Evolutionary conservation across 164 flowering plant genomes (phyloP), one percentile per base, ranked within the genome.

Genomic region (Hamamelis virginiana): DNA sequence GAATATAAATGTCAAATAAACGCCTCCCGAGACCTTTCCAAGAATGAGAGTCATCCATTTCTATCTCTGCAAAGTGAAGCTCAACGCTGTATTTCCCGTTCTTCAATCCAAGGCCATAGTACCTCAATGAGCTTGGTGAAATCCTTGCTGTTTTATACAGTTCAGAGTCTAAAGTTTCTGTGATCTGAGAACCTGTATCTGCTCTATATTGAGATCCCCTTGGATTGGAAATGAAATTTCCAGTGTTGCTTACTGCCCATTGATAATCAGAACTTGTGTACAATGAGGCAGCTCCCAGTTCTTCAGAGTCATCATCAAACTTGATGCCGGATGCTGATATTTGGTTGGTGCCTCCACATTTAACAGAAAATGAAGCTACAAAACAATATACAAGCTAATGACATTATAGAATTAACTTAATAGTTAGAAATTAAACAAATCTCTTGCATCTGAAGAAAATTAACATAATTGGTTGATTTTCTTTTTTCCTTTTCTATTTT

Each of bases 1-100:
- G 90, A 53, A 86, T 81, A 70, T 82, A 82, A 21, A 84, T 73
- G 53, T 86, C 87, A 67, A 86, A 86, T 43, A 82, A n/a, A 47
- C 86, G 90, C 64, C 77, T 73, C 9, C 90, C 90, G 18, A 84
- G 89, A 26, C 85, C 80, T 76, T 78, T 80, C 87, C 87, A 84
- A 22, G 85, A 77, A 21, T 8, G 62, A 3, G 78, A 55, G 70
- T 82, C 86, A 11, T 75, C 82, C 78, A 84, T 79, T 45, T 21
- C 66, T 65, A 82, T 81, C 75, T 86, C 90, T 53, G 85, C 81
- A 78, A 86, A 86, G 69, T 86, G 85, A 65, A 86, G 85, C 57
- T 80, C 83, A 1, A 86, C 73, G 4, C 15, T 64, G 68, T 86
- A 84, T n/a, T 41, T 63, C 10, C 87, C 86, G 52, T 80, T 84